Evolutionary conservation across 768 basidiomycete genomes (phyloP).

Genomic region (Lanmaoa pseudosensibilis): DNA sequence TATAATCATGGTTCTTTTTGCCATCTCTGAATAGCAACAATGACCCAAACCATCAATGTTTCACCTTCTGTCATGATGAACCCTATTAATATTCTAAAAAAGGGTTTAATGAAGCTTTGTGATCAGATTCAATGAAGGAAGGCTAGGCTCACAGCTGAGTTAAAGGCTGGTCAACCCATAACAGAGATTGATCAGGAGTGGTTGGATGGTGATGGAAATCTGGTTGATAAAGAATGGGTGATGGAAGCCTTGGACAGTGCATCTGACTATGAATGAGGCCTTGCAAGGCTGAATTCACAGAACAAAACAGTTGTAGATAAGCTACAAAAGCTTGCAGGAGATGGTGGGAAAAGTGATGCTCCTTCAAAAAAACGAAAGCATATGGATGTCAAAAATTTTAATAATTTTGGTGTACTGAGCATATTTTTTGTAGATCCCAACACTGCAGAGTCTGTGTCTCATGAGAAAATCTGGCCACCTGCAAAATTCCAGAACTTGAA

Average conservation of each 20-base stretch:
- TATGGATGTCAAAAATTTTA: background rate
- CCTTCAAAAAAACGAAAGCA: background rate
- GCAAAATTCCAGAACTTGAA: too few species aligned
- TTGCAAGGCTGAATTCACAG: background rate
- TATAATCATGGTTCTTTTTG: background rate
- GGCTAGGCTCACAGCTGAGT: conserved; percentile 1
- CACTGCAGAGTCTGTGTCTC: too few species aligned
- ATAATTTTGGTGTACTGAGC: background rate
- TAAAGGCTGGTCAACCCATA: conserved; percentile 10
- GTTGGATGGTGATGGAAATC: conserved; percentile 11
- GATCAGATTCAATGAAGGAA: conserved; percentile 10
- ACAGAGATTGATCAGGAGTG: conserved; percentile 20
- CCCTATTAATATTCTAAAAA: conserved; percentile 17
- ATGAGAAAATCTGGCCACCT: too few species aligned
- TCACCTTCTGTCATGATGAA: conserved; percentile 5
- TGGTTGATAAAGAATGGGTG: background rate
- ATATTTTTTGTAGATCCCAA: too few species aligned
- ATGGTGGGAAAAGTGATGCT: background rate
- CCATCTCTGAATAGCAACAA: background rate
- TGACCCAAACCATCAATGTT: background rate
- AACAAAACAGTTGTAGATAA: background rate
- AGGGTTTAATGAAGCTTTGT: conserved; percentile 13
- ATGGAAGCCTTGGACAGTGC: background rate
- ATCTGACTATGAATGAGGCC: conserved; percentile 12
- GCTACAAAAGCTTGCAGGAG: background rate